phyloP scores from a whole-genome alignment of 345 rosid species.

The Zanthoxylum bungeanum region DNA sequence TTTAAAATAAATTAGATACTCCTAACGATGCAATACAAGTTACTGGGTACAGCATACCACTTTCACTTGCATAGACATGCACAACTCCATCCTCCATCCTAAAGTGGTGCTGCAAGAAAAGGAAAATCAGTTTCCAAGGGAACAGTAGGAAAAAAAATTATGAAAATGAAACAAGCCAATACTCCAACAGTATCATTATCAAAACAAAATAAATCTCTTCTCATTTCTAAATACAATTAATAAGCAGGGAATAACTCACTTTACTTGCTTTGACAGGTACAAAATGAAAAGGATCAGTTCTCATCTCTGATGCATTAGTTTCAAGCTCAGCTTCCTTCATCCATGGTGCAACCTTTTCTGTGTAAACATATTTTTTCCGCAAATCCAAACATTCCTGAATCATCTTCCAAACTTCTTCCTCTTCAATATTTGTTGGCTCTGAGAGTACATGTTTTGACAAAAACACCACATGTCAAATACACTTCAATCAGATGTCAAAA shows the following conservation, averaged over 20 bases:
- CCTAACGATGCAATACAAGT: neutral
- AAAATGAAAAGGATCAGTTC: slow-evolving; percentile 35
- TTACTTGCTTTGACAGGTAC: slow-evolving; percentile 41
- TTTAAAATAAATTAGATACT: neutral
- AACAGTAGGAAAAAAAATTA: neutral
- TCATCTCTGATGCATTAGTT: slow-evolving; percentile 17
- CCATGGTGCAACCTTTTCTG: slow-evolving; percentile 47
- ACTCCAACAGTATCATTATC: neutral
- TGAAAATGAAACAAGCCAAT: neutral
- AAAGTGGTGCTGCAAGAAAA: slow-evolving; percentile 42
- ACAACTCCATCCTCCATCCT: slow-evolving; percentile 52
- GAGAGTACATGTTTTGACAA: neutral
- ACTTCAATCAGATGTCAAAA: neutral
- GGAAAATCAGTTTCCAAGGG: neutral
- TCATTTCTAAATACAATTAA: neutral
- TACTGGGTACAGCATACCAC: slow-evolving; percentile 22
- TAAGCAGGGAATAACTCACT: slow-evolving; percentile 28
- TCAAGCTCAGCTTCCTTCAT: slow-evolving; percentile 26
- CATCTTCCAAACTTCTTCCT: slow-evolving; percentile 53
- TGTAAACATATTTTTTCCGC: slow-evolving; percentile 39
- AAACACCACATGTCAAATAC: neutral
- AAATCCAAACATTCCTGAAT: slow-evolving; percentile 43
- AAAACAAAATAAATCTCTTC: neutral
- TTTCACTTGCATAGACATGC: slow-evolving; percentile 44
- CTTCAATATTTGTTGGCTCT: slow-evolving; percentile 39